Conservation (phyloP, 345 rosid genomes). For the Gossypium mustelinum region DNA sequence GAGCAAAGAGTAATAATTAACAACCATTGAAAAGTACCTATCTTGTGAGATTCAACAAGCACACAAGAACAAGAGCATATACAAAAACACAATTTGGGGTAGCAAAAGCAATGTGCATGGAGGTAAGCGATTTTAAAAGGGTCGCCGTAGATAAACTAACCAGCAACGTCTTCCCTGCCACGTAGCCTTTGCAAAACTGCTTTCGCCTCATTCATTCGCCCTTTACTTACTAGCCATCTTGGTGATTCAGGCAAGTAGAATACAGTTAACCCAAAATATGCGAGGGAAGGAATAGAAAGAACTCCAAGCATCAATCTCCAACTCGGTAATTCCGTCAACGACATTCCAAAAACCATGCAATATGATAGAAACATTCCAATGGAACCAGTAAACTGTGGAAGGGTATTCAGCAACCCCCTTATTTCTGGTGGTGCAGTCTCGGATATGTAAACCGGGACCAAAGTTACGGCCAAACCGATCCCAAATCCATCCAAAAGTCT, state of each 20-base stretch:
- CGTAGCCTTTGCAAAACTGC: slow-evolving; percentile 72
- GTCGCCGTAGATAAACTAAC: slow-evolving; percentile 38
- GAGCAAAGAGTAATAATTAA: not conserved
- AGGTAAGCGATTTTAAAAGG: slow-evolving; percentile 3
- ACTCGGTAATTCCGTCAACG: slow-evolving; percentile 58
- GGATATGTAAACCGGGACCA: slow-evolving; percentile 87
- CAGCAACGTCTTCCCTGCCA: slow-evolving; percentile 83
- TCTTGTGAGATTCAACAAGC: not conserved
- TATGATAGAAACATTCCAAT: slow-evolving; percentile 90
- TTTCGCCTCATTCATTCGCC: slow-evolving; percentile 89
- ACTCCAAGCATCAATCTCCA: slow-evolving; percentile 99
- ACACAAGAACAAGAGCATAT: not conserved
- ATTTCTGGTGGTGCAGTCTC: slow-evolving; percentile 98
- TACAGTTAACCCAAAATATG: slow-evolving; percentile 53
- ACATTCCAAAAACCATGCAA: slow-evolving; percentile 92
- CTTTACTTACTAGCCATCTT: slow-evolving; percentile 97
- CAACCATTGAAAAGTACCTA: not conserved
- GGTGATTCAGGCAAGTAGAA: slow-evolving; percentile 96
- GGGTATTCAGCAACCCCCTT: slow-evolving; percentile 78
- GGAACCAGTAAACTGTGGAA: slow-evolving; percentile 92
- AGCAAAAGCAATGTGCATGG: not conserved
- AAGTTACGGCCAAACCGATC: slow-evolving; percentile 82
- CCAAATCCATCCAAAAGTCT: slow-evolving; percentile 95
- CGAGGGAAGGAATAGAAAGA: slow-evolving; percentile 71
- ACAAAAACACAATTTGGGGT: not conserved